Base-by-base conservation (phyloP, 192 early-diverging fungal genomes). In the Pilobolus umbonatus region DNA sequence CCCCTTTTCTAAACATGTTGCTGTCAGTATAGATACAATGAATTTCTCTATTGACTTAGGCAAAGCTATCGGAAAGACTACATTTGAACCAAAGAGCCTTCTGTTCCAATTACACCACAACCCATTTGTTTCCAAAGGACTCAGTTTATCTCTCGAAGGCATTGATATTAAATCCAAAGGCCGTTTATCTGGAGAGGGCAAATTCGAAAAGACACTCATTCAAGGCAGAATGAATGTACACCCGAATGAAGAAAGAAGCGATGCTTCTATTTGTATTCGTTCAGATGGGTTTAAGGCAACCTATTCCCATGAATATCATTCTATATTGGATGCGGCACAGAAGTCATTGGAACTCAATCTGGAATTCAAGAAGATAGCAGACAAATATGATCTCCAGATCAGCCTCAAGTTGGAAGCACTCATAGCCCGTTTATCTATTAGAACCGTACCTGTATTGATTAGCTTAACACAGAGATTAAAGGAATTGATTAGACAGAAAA, bases 231-330 rank as follows among this genome's bases (percentile, higher is more conserved):
- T 21, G 34, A 4, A n/a, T 54, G 6, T 34, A 44, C 44, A 26
- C n/a, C 19, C 29, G 8, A n/a, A n/a, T 39, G 22, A 38, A 7
- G 30, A 25, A n/a, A 29, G 22, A 58, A 30, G 24, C 35, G 32
- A 26, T 0, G 19, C 56, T 21, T 32, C 56, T 15, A 25, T 40
- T 0, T 45, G 15, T 0, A n/a, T 62, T 14, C 10, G 51, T 5
- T 29, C 38, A 2, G 25, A 65, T 42, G 64, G 64, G 22, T 24
- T 52, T 39, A 72, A 73, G 39, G 78, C 83, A 0, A 78, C 78
- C 43, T 67, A 89, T 14, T 76, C 84, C n/a, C 89, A 86, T 38
- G 87, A 91, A 54, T 87, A 87, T 71, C 87, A 91, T 64, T 77
- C 80, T 31, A 82, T 91, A 21, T 56, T 90, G 31, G 76, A 87